Evolutionary conservation across 2,329 filamentous ascomycete genomes (phyloP), one percentile per base, ranked within the genome.

Genomic region (Sporothrix dimorphospora): DNA sequence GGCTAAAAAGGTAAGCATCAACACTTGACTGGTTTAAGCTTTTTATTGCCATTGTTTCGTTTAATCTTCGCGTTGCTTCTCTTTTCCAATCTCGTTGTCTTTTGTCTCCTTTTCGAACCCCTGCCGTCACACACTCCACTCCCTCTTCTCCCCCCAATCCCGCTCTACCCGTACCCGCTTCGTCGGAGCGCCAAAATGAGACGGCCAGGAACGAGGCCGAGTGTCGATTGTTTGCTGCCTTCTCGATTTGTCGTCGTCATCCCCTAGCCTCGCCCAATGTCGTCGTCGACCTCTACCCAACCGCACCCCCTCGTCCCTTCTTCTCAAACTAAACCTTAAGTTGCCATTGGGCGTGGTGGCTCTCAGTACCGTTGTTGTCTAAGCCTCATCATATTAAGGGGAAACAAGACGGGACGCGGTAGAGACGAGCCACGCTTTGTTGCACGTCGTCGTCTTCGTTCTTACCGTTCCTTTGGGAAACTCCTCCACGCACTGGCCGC

Each of bases 151-250:
- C 40, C 53, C 14, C 38, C 68, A 38, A 49, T 59, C 53, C 68
- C 53, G 53, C 49, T 24, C 40, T 42, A 61, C 68, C 68, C 68
- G 68, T 70, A 70, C 53, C 68, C 68, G 68, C 53, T 34, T 57
- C 40, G 6, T 70, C 38, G 24, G 67, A 34, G 68, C 34, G 53
- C 53, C 38, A 70, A 70, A 61, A 49, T 38, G 53, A 34, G 47
- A 57, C 8, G 53, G 6, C 21, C 49, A 61, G 53, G 40, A 49
- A 61, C 30, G 67, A 69, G 45, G 49, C 51, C 45, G n/a, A 69
- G 45, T 53, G 30, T 68, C 65, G 6, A 51, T 68, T 34, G 49
- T 42, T 57, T 69, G 51, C 49, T 69, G 67, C 67, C 67, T 69
- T 69, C 49, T 45, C 21, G 34, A n/a, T 40, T 27, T 42, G 67